phyloP scores from a whole-genome alignment of 1,139 yeast genomes.

The Saccharomyces hybrid region DNA sequence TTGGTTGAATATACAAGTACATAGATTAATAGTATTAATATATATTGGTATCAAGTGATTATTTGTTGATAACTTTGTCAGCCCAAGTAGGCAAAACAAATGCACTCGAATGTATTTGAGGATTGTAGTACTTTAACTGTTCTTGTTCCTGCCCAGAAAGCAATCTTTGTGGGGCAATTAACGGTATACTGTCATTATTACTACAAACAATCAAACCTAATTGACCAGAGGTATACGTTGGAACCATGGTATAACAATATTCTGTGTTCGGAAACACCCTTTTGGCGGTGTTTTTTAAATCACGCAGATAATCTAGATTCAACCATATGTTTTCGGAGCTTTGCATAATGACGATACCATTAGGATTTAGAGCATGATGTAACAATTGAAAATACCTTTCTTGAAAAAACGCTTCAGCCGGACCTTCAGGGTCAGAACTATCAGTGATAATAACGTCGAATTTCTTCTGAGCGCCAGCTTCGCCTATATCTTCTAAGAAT shows the following conservation, averaged over 20 bases:
- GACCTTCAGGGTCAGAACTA: slow-evolving; percentile 97
- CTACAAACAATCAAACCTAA: slow-evolving; percentile 80
- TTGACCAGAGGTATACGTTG: slow-evolving; percentile 95
- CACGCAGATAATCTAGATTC: slow-evolving; percentile 56
- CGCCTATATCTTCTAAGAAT: slow-evolving; percentile 44
- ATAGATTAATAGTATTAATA: neutral
- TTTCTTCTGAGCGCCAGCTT: slow-evolving; percentile 36
- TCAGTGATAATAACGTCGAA: slow-evolving; percentile 91
- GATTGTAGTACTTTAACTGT: slow-evolving; percentile 65
- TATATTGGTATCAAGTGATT: neutral
- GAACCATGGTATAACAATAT: slow-evolving; percentile 83
- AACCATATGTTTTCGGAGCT: slow-evolving; percentile 92
- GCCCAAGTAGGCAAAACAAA: slow-evolving; percentile 91
- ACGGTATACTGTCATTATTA: slow-evolving; percentile 45
- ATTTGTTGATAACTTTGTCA: slow-evolving; percentile 22
- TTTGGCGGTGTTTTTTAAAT: slow-evolving; percentile 52
- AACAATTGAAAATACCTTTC: slow-evolving; percentile 70
- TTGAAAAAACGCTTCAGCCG: slow-evolving; percentile 91
- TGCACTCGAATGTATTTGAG: slow-evolving; percentile 64
- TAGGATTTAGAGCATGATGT: slow-evolving; percentile 53
- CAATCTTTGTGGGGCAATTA: slow-evolving; percentile 50
- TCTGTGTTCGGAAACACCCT: slow-evolving; percentile 72
- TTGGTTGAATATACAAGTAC: slow-evolving; percentile 33
- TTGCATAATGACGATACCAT: slow-evolving; percentile 85
- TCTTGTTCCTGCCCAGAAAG: slow-evolving; percentile 43